These are phyloP conservation scores for Perilla frutescens DNA, from an alignment of 257 asterid genomes.

Conservation along the genomic window DNA sequence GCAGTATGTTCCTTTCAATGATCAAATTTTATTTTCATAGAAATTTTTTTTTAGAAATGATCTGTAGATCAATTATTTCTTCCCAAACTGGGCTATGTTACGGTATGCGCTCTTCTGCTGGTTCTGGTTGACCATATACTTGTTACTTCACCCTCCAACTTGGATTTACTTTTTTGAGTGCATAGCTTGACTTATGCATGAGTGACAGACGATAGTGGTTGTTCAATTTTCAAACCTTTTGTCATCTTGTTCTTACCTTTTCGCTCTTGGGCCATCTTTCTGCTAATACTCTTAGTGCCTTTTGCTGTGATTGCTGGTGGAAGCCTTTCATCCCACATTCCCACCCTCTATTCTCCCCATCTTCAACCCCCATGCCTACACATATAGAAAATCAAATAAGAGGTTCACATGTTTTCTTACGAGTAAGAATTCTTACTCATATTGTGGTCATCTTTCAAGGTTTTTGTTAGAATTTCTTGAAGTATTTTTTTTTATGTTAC, in stretches of 20 bases:
- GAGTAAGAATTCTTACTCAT: background rate
- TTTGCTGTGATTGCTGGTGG: background rate
- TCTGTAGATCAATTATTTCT: background rate
- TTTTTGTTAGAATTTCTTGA: background rate
- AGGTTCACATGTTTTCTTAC: background rate
- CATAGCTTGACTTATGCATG: slow-evolving; percentile 6
- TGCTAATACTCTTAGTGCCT: background rate
- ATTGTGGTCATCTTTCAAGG: background rate
- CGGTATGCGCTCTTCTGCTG: background rate
- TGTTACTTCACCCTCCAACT: background rate
- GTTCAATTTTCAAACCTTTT: no score
- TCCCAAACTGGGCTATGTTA: background rate
- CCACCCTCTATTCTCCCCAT: background rate
- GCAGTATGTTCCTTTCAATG: slow-evolving; percentile 58
- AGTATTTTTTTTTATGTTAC: background rate
- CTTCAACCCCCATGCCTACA: background rate
- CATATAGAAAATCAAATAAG: background rate
- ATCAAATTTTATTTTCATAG: slow-evolving; percentile 7
- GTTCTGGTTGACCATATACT: background rate
- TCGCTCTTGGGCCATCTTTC: background rate
- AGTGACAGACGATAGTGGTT: no score
- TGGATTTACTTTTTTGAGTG: background rate
- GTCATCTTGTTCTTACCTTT: background rate
- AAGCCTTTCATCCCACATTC: background rate
- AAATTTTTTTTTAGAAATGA: background rate